Conservation (phyloP, 2,329 filamentous ascomycete genomes). For the Cladorrhinum sp. region DNA sequence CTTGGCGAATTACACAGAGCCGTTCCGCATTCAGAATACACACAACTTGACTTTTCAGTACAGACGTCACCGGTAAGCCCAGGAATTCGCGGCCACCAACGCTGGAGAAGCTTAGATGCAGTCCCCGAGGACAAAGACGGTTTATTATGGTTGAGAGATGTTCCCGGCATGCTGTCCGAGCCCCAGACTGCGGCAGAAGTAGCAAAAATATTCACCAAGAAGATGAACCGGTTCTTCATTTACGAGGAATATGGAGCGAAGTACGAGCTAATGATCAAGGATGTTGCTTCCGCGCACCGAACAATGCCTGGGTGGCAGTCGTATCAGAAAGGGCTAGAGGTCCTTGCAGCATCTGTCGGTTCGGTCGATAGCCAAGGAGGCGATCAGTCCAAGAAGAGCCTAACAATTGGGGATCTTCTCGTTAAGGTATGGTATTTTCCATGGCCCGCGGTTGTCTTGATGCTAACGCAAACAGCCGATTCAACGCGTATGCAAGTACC, state of each 20-base stretch:
- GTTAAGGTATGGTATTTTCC: slow-evolving; percentile 65
- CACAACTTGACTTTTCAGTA: slow-evolving; percentile 39
- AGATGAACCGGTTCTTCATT: slow-evolving; percentile 78
- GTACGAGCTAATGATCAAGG: slow-evolving; percentile 80
- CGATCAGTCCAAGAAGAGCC: slow-evolving; percentile 63
- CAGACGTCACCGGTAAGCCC: slow-evolving; percentile 20
- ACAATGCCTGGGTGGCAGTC: slow-evolving; percentile 70
- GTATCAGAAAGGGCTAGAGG: slow-evolving; percentile 83
- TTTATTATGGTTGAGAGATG: slow-evolving; percentile 42
- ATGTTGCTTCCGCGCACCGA: slow-evolving; percentile 66
- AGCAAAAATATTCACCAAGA: slow-evolving; percentile 56
- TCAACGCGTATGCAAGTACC: slow-evolving; percentile 88
- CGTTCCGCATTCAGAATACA: slow-evolving; percentile 66
- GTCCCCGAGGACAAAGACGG: slow-evolving; percentile 41
- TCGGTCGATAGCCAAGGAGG: slow-evolving; percentile 64
- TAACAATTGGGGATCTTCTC: slow-evolving; percentile 80
- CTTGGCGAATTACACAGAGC: slow-evolving; percentile 68
- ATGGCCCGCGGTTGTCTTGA: too few species aligned
- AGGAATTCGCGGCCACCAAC: slow-evolving; percentile 36
- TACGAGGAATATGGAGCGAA: slow-evolving; percentile 93
- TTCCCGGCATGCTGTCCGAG: slow-evolving; percentile 54
- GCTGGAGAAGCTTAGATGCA: slow-evolving; percentile 48
- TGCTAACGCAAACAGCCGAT: slow-evolving; percentile 63
- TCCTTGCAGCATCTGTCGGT: slow-evolving; percentile 70
- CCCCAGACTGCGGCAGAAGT: slow-evolving; percentile 59